Evolutionary conservation across 1,284 basidiomycete genomes (phyloP), one percentile per base, ranked within the genome.

Genomic region (Cryptococcus depauperatus): DNA sequence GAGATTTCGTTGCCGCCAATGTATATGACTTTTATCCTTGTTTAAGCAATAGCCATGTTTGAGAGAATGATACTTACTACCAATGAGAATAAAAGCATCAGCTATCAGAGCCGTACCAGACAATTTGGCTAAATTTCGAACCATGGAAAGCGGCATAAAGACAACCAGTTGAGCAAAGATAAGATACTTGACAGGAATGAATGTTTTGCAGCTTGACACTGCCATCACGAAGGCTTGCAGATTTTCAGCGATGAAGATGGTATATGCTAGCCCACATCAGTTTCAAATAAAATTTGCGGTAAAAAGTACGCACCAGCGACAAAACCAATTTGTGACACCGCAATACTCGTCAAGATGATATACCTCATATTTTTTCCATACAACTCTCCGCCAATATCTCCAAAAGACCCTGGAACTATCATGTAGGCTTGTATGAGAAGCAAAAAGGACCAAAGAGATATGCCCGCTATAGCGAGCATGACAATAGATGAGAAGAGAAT

Each of bases 181-280:
- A 61, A 96, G 81, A 60, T 80, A 83, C 52, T 79, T 77, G 33
- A 88, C 80, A 0, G 85, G 77, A 46, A 92, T 74, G 26, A 78
- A 70, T 35, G 75, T 80, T 29, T 76, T 62, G 73, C 92, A 95
- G 47, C 90, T 74, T 4, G 88, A 85, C 27, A 93, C 78, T 13
- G 85, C 89, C 48, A 85, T 71, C 34, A 93, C 77, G 68, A 98
- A 92, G 41, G 91, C 79, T 65, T 83, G 83, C 18, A 96, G 77
- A 65, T 92, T 95, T 71, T 95, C 81, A 2, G 92, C 85, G 23
- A 97, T 90, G 70, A 97, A 98, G 64, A 97, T 96, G 14, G 84
- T 90, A 72, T 97, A 97, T 5, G 90, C 91, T 27, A 14, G 10
- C 8, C 1, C 13, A 1, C 6, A 33, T 33, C 16, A 37, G 1